Conservation (phyloP, 164 flowering plant genomes). For the Umbilicus rupestris region DNA sequence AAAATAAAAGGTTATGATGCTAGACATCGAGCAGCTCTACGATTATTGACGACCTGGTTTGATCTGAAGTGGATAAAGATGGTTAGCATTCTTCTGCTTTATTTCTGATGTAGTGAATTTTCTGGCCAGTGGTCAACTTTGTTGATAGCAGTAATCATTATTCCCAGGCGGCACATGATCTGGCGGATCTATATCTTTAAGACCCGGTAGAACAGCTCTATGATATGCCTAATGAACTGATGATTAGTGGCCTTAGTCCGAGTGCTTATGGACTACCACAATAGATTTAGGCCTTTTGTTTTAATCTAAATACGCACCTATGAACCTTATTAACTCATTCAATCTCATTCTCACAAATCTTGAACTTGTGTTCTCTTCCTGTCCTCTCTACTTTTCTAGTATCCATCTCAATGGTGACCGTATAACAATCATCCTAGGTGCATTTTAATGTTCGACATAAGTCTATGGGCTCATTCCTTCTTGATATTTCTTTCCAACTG, state of each 20-base stretch:
- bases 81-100: conserved; percentile 40
- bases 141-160: background rate
- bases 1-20: conserved; percentile 89
- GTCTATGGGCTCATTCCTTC: too few relatives aligned
- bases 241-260: background rate
- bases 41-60: conserved; percentile 83
- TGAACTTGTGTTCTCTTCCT: too few relatives aligned
- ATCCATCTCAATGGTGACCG: too few relatives aligned
- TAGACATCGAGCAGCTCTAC: conserved; percentile 84
- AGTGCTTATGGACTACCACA: too few relatives aligned
- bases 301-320: too few relatives aligned
- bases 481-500: too few relatives aligned
- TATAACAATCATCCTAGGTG: too few relatives aligned
- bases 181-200: background rate
- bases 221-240: background rate
- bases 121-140: background rate
- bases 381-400: too few relatives aligned
- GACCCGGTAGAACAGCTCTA: background rate
- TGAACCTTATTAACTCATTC: too few relatives aligned
- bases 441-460: too few relatives aligned
- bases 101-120: background rate
- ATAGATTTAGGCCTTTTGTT: too few relatives aligned
- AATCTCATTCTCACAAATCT: too few relatives aligned
- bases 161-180: background rate
- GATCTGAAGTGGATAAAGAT: conserved; percentile 77